These are phyloP conservation scores for Psilocybe cubensis DNA, from an alignment of 768 basidiomycete species.

Conservation along the genomic window DNA sequence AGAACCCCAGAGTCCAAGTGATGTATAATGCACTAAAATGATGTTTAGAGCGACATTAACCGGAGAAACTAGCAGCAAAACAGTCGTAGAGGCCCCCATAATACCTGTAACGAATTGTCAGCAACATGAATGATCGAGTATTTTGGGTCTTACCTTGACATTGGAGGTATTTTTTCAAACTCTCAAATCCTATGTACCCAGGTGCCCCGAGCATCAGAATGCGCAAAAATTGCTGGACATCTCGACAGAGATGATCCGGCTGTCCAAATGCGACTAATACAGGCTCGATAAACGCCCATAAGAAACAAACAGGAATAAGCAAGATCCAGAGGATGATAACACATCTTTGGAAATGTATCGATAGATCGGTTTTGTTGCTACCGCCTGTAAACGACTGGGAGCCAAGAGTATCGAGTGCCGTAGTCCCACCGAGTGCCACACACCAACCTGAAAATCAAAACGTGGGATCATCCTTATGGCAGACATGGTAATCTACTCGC, in stretches of 20 bases:
- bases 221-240: slow-evolving; percentile 69
- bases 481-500: slow-evolving; percentile 49
- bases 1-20: slow-evolving; percentile 66
- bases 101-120: slow-evolving; percentile 51
- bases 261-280: slow-evolving; percentile 68
- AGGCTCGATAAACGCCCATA: slow-evolving; percentile 70
- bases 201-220: slow-evolving; percentile 68
- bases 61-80: slow-evolving; percentile 66
- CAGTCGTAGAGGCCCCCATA: slow-evolving; percentile 70
- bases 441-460: slow-evolving; percentile 62
- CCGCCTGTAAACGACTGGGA: slow-evolving; percentile 79
- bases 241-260: slow-evolving; percentile 53
- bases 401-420: slow-evolving; percentile 77
- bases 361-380: slow-evolving; percentile 60
- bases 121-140: background rate
- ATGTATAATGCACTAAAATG: slow-evolving; percentile 63
- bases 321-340: slow-evolving; percentile 65
- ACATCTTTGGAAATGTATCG: slow-evolving; percentile 74
- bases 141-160: slow-evolving; percentile 60
- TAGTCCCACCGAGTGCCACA: slow-evolving; percentile 78
- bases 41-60: slow-evolving; percentile 67
- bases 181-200: slow-evolving; percentile 76
- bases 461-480: slow-evolving; percentile 53
- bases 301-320: slow-evolving; percentile 60
- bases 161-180: slow-evolving; percentile 79